Evolutionary conservation across 208 protist species (phyloP), one percentile per base, ranked within the genome.

Genomic region (Trypanosoma conorhini): DNA sequence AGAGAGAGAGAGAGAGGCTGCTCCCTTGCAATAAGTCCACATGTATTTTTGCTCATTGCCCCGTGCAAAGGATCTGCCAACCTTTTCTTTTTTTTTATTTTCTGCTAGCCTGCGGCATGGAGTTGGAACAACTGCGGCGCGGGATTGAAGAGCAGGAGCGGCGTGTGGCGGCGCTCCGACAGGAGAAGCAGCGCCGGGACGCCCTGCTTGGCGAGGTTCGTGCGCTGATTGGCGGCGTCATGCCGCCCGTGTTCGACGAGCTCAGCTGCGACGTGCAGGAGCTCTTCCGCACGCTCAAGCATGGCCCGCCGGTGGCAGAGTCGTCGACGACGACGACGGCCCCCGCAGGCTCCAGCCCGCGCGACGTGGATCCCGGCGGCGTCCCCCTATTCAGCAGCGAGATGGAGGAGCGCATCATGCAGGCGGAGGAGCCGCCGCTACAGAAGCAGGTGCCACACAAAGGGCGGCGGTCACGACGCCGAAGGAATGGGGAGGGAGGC

Each of bases 101-200:
- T 46, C 54, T 55, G 5, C 19, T 58, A 31, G 30, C 13, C 1
- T 7, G 12, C 35, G 1, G 5, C 2, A 62, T 67, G 62, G 69
- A 61, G 1, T 61, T 66, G 52, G 74, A 78, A 10, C 19, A 52
- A 50, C 64, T 86, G 38, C 74, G 74, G 28, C 35, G 60, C 22
- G 71, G 80, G 38, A 56, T 86, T 24, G 73, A 70, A 35, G 24
- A 35, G 58, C 74, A 83, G 62, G 81, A 86, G 69, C 44, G 46
- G 13, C 64, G 28, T 8, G 74, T 86, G 54, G 40, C 33, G 1
- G 24, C n/a, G 19, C 70, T 86, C 4, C 62, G 72, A 8, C 59
- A 61, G 17, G 44, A 70, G 38, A 77, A 80, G 31, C 55, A 28
- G 15, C 28, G 54, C 50, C 68, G 81, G 0, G 67, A 81, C 59